Evolutionary conservation across 2,329 filamentous ascomycete species (phyloP).

Genomic region (Colletotrichum sp.): DNA sequence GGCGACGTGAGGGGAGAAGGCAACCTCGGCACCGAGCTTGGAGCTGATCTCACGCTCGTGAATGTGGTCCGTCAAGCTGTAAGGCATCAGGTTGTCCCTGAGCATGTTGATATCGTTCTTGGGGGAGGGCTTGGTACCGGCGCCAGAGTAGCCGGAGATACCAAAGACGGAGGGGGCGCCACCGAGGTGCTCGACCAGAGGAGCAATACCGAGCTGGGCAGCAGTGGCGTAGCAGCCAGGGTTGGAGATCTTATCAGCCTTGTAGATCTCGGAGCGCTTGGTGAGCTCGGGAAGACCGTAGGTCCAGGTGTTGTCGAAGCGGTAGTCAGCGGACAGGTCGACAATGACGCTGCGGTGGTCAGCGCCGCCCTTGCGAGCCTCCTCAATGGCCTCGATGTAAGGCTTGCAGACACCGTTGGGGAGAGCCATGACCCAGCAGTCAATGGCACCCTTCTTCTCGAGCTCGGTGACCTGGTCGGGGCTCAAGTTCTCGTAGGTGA

Average conservation of each 20-base stretch:
- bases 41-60: slow-evolving; percentile 89
- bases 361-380: slow-evolving; percentile 59
- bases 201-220: slow-evolving; percentile 87
- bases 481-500: slow-evolving; percentile 89
- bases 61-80: slow-evolving; percentile 90
- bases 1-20: slow-evolving; percentile 94
- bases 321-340: slow-evolving; percentile 95
- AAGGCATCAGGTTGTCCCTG: slow-evolving; percentile 87
- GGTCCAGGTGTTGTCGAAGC: slow-evolving; percentile 84
- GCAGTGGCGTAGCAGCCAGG: slow-evolving; percentile 96
- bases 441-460: slow-evolving; percentile 83
- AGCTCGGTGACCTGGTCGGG: slow-evolving; percentile 87
- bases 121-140: slow-evolving; percentile 89
- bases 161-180: slow-evolving; percentile 86
- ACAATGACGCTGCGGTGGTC: slow-evolving; percentile 76
- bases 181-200: slow-evolving; percentile 76
- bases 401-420: slow-evolving; percentile 96
- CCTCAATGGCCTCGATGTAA: slow-evolving; percentile 86
- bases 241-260: slow-evolving; percentile 84
- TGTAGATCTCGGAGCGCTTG: slow-evolving; percentile 75
- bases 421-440: slow-evolving; percentile 97
- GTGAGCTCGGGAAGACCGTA: slow-evolving; percentile 91
- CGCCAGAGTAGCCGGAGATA: slow-evolving; percentile 92
- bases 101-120: slow-evolving; percentile 91
- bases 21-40: slow-evolving; percentile 76